phyloP scores from a whole-genome alignment of 257 asterid genomes.

The Rauvolfia tetraphylla region DNA sequence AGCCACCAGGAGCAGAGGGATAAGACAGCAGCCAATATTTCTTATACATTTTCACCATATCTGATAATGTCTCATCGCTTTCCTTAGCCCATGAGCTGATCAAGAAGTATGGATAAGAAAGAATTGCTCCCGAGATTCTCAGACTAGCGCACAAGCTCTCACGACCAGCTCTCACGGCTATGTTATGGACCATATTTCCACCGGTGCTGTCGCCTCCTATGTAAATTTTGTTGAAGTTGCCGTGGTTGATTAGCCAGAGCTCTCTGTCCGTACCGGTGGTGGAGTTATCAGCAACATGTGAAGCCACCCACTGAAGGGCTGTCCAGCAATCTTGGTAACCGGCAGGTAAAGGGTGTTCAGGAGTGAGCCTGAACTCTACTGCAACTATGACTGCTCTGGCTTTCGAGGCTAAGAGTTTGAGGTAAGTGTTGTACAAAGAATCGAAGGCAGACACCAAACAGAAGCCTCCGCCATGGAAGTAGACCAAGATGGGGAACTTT shows the following conservation, averaged over 20 bases:
- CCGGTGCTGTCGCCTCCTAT: slow-evolving; percentile 31
- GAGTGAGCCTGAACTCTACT: slow-evolving; percentile 41
- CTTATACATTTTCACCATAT: not conserved
- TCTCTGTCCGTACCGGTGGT: slow-evolving; percentile 1
- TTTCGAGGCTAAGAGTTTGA: slow-evolving; percentile 3
- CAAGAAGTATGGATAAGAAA: slow-evolving; percentile 20
- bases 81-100: not conserved
- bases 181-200: slow-evolving; percentile 22
- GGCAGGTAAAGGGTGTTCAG: slow-evolving; percentile 40
- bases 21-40: not conserved
- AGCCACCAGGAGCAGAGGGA: slow-evolving; percentile 7
- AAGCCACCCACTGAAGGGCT: slow-evolving; percentile 24
- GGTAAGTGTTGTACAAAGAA: slow-evolving; percentile 17
- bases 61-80: not conserved
- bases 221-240: slow-evolving; percentile 9
- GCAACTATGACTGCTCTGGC: slow-evolving; percentile 11
- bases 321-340: slow-evolving; percentile 43
- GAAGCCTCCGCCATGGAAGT: slow-evolving; percentile 27
- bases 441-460: slow-evolving; percentile 23
- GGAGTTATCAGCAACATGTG: slow-evolving; percentile 8
- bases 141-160: not conserved
- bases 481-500: slow-evolving; percentile 23
- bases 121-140: slow-evolving; percentile 20
- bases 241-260: slow-evolving; percentile 19
- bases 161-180: slow-evolving; percentile 10